Evolutionary conservation across 805 yeast genomes (phyloP).

Genomic region (Kuraishia cidri): DNA sequence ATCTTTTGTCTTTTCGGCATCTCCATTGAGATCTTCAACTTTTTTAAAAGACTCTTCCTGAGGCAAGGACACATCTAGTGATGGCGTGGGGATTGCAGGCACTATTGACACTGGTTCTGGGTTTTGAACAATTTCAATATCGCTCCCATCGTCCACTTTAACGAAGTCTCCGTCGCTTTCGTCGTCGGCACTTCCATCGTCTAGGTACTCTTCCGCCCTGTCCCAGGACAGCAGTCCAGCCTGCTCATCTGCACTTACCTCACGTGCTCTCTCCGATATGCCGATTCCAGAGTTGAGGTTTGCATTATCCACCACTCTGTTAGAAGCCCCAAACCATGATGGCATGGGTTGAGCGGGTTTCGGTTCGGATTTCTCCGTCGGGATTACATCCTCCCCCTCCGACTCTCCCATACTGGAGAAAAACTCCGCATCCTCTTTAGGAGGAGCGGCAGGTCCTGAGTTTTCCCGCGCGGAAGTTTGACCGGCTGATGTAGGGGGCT

Average conservation of each 20-base stretch:
- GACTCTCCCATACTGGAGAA: no score
- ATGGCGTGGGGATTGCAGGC: neutral
- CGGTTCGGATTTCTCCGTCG: no score
- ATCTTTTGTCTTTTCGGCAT: no score
- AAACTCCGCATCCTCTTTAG: no score
- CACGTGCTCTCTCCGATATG: neutral
- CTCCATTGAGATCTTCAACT: no score
- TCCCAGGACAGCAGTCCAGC: slow-evolving; percentile 44
- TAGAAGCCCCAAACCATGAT: slow-evolving; percentile 8
- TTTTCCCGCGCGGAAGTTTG: no score
- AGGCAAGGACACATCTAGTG: neutral
- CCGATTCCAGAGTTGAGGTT: neutral
- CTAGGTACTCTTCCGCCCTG: slow-evolving; percentile 11
- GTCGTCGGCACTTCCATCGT: slow-evolving; percentile 4
- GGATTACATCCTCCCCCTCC: no score
- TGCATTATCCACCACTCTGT: neutral
- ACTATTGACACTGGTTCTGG: neutral
- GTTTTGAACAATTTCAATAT: slow-evolving; percentile 15
- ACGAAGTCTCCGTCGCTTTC: slow-evolving; percentile 13
- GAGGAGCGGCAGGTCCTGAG: no score
- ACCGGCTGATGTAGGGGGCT: no score
- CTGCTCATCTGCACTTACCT: slow-evolving; percentile 27
- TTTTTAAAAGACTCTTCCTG: no score
- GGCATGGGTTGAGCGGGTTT: slow-evolving; percentile 10
- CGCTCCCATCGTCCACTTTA: slow-evolving; percentile 11